These are phyloP conservation scores for Paecilomyces dactylethromorphus DNA, from an alignment of 2,329 filamentous ascomycete species.

Conservation along the genomic window DNA sequence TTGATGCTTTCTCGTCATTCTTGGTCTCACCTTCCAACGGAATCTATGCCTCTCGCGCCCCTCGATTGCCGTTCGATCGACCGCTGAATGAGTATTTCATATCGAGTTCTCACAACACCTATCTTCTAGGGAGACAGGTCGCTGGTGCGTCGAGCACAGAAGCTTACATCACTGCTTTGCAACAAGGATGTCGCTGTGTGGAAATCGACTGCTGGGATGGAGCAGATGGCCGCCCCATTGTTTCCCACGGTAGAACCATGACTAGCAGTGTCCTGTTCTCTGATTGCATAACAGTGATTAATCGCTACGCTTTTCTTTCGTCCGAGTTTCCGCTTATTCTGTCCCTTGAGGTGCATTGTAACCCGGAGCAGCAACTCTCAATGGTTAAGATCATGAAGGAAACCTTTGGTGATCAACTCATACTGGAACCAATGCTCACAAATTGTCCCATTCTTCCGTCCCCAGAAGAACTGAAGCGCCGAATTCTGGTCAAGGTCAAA, in stretches of 20 bases:
- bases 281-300: constrained; percentile 87
- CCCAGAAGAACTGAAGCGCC: constrained; percentile 75
- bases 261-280: constrained; percentile 84
- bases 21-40: constrained; percentile 69
- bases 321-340: constrained; percentile 88
- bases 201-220: constrained; percentile 99
- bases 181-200: constrained; percentile 85
- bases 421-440: constrained; percentile 67
- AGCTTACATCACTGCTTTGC: constrained; percentile 83
- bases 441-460: constrained; percentile 67
- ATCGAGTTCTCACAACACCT: constrained; percentile 97
- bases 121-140: constrained; percentile 85
- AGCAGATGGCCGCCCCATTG: constrained; percentile 74
- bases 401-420: constrained; percentile 71
- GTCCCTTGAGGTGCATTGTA: constrained; percentile 94
- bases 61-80: constrained; percentile 62
- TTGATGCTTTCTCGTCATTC: constrained; percentile 71
- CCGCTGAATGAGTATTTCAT: constrained; percentile 97
- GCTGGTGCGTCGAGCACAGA: constrained; percentile 87
- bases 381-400: constrained; percentile 90
- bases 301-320: constrained; percentile 85
- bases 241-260: constrained; percentile 84
- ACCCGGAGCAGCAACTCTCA: constrained; percentile 67
- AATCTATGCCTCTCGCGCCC: constrained; percentile 55
- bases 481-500: constrained; percentile 92